Percentiles rank a stretch among this genome's conserved stretches.
Conservation (phyloP, 306 rosid species). For the Prosopis cineraria region DNA sequence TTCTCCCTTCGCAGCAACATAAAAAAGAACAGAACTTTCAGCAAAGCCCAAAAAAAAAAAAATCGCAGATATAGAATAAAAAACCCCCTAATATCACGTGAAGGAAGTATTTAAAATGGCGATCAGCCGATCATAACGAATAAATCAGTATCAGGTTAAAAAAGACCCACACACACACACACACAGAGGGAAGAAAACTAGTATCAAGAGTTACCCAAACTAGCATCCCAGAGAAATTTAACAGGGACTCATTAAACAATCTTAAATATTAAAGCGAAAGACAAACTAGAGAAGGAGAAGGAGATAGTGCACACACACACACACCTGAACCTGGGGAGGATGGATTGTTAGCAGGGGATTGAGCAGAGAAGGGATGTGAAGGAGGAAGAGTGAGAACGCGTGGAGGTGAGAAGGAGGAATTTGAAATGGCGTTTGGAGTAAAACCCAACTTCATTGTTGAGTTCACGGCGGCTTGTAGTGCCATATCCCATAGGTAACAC, state of each 20-base stretch:
- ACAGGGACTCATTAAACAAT: not conserved
- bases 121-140: not conserved
- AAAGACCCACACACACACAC: too few species aligned
- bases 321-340: not conserved
- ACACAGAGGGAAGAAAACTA: not conserved
- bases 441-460: constrained; percentile 45
- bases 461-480: not conserved
- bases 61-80: not conserved
- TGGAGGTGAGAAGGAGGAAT: constrained; percentile 19
- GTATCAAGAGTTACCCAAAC: not conserved
- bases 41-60: not conserved
- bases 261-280: not conserved
- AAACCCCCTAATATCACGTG: not conserved
- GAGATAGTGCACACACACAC: not conserved
- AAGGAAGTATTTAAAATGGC: not conserved
- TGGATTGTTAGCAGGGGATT: constrained; percentile 8
- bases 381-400: not conserved
- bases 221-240: not conserved
- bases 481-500: not conserved
- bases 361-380: constrained; percentile 3
- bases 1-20: constrained; percentile 45
- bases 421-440: constrained; percentile 23
- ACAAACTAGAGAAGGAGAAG: not conserved
- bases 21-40: constrained; percentile 27
- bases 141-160: not conserved